These are phyloP conservation scores for Neoboletus brunneissimus DNA, from an alignment of 768 basidiomycete genomes.

Conservation along the genomic window DNA sequence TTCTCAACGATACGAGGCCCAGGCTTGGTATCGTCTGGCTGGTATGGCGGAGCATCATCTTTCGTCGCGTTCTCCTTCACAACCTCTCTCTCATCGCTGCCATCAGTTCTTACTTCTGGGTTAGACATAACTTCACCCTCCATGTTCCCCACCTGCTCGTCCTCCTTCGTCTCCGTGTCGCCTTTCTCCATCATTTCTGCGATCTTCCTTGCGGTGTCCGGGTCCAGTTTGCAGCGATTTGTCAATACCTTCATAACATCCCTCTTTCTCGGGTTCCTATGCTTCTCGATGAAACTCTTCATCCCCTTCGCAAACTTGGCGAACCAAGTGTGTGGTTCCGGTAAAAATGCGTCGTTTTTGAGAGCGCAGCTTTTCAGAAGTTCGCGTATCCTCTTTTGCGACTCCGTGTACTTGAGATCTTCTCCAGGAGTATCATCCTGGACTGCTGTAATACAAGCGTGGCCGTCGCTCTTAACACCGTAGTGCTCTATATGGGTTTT, in stretches of 20 bases:
- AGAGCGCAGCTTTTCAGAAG: conserved; percentile 19
- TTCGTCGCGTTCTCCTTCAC: background rate
- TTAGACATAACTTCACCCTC: background rate
- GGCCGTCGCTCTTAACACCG: conserved; percentile 29
- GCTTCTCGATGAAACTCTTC: conserved; percentile 16
- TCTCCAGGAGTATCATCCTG: conserved; percentile 20
- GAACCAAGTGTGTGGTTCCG: conserved; percentile 20
- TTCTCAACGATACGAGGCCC: background rate
- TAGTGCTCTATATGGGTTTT: conserved; percentile 16
- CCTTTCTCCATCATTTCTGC: conserved; percentile 21
- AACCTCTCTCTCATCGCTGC: background rate
- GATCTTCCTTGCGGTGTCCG: conserved; percentile 23
- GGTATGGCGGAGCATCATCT: background rate
- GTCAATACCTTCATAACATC: conserved; percentile 19
- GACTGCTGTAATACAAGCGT: conserved; percentile 33
- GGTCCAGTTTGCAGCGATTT: conserved; percentile 27
- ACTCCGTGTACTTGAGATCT: conserved; percentile 23
- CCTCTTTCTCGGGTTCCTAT: conserved; percentile 13
- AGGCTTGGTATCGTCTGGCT: background rate
- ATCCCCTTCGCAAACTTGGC: conserved; percentile 10
- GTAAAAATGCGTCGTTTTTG: conserved; percentile 8
- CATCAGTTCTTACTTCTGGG: background rate
- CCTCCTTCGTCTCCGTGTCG: background rate
- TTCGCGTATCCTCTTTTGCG: conserved; percentile 17
- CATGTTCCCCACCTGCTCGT: background rate